Percentiles rank a stretch among this genome's conserved stretches.
These are phyloP conservation scores for Stenocarpella maydis DNA, from an alignment of 2,329 filamentous ascomycete species.

Conservation along the genomic window DNA sequence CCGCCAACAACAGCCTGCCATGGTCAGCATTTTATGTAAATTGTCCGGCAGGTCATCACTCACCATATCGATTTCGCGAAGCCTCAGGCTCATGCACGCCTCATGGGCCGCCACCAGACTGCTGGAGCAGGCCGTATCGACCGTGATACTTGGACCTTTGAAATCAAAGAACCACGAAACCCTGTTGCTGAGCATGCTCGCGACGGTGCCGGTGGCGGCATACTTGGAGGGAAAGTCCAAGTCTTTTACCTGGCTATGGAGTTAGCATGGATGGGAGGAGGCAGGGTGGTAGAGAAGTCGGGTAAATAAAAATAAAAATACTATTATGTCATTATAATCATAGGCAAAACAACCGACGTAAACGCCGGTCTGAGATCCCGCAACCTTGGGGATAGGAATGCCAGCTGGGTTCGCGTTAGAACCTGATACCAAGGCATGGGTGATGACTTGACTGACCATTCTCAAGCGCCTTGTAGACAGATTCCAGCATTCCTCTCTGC, in stretches of 20 bases:
- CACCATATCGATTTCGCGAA: slow-evolving; percentile 37
- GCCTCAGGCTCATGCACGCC: slow-evolving; percentile 25
- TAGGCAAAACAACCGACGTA: slow-evolving; percentile 42
- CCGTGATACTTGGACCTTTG: slow-evolving; percentile 44
- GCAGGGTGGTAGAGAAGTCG: too few species aligned
- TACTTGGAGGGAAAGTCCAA: slow-evolving; percentile 39
- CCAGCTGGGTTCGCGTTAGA: slow-evolving; percentile 26
- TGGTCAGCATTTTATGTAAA: slow-evolving; percentile 5
- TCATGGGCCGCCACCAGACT: slow-evolving; percentile 44
- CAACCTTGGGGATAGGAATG: slow-evolving; percentile 15
- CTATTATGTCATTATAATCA: slow-evolving; percentile 39
- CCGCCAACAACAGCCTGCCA: slow-evolving; percentile 39
- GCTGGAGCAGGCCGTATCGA: slow-evolving; percentile 51
- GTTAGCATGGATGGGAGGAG: too few species aligned
- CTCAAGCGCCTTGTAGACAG: slow-evolving; percentile 32
- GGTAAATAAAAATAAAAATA: too few species aligned
- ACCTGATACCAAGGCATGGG: not conserved
- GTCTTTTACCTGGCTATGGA: too few species aligned
- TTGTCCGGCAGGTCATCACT: slow-evolving; percentile 37
- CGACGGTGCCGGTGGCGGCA: slow-evolving; percentile 42
- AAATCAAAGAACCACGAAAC: slow-evolving; percentile 49
- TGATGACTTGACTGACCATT: slow-evolving; percentile 27
- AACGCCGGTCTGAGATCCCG: slow-evolving; percentile 35
- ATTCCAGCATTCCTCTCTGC: slow-evolving; percentile 34
- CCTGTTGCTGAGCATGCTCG: slow-evolving; percentile 46